Evolutionary conservation across 129 eudicot genomes (phyloP), one percentile per base, ranked within the genome.

Genomic region (Escallonia rubra): DNA sequence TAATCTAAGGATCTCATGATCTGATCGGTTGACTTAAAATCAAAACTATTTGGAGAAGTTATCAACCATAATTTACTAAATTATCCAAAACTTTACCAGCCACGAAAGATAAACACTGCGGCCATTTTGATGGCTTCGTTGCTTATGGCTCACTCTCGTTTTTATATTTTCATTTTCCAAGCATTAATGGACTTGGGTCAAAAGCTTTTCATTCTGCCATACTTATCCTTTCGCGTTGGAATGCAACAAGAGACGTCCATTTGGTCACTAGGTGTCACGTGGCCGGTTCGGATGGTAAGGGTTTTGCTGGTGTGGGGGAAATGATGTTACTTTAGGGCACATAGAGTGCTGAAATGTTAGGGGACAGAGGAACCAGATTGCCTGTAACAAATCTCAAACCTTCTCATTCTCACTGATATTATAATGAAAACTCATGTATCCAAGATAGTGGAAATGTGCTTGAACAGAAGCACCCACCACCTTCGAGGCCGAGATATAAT

Each of bases 281-380:
- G 73, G 14, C 57, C 39, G 64, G 44, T 38, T 58, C 43, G 43
- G 65, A 44, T 57, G 34, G 34, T 8, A 2, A 2, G 43, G 65
- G 45, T 5, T 39, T 56, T 10, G 34, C 45, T 63, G 56, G 7
- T 47, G 41, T 48, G 49, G 39, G 56, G 7, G 66, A 7, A 7
- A 10, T 66, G 72, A 49, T 58, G 62, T 16, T 39, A 60, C 73
- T 74, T 67, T 74, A 59, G 63, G 79, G 68, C 46, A 52, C 68
- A 74, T 48, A 49, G 11, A 4, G 59, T 61, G 79, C 4, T 57
- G 61, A 4, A 4, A 0, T 66, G 56, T 15, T 49, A 8, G 68
- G 68, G 68, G 79, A 60, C 79, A 51, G 66, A 66, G 61, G 57
- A 66, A 67, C 62, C 49, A 66, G 57, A 2, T 41, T 46, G 5